Evolutionary conservation across 1,284 basidiomycete genomes (phyloP).

Genomic region (Microstroma glucosiphilum): DNA sequence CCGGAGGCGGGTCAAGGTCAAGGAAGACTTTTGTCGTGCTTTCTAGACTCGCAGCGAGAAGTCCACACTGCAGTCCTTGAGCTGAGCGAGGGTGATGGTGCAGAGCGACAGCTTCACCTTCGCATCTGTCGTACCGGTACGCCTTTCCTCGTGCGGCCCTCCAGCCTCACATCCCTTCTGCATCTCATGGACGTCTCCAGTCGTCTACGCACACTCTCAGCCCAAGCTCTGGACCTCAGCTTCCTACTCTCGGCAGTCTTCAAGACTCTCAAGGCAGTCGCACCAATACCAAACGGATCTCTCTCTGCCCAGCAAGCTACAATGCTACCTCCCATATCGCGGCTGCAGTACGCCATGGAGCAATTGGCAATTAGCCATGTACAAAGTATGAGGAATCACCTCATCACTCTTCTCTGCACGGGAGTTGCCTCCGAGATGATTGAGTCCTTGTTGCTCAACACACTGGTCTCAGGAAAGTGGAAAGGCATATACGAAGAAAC

Average conservation of each 20-base stretch:
- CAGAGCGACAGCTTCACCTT: neutral
- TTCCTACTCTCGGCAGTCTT: neutral
- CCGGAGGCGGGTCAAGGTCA: neutral
- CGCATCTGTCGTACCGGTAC: too few species aligned
- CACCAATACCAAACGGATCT: neutral
- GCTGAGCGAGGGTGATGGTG: neutral
- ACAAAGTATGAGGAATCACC: neutral
- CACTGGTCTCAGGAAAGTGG: neutral
- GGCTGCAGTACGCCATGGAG: neutral
- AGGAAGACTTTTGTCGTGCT: neutral
- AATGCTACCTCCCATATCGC: neutral
- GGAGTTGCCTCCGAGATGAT: neutral
- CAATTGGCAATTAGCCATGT: neutral
- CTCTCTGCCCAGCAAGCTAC: neutral
- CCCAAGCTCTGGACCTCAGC: neutral
- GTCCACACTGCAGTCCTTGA: neutral
- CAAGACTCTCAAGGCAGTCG: neutral
- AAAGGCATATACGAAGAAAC: neutral
- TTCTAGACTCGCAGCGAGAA: neutral
- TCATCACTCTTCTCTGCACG: neutral
- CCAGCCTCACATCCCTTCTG: neutral
- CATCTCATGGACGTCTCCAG: neutral
- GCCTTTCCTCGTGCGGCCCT: neutral
- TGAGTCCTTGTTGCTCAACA: conserved; percentile 1
- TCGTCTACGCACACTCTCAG: neutral